phyloP scores from a whole-genome alignment of 805 yeast genomes.

The Ogataea polymorpha region DNA sequence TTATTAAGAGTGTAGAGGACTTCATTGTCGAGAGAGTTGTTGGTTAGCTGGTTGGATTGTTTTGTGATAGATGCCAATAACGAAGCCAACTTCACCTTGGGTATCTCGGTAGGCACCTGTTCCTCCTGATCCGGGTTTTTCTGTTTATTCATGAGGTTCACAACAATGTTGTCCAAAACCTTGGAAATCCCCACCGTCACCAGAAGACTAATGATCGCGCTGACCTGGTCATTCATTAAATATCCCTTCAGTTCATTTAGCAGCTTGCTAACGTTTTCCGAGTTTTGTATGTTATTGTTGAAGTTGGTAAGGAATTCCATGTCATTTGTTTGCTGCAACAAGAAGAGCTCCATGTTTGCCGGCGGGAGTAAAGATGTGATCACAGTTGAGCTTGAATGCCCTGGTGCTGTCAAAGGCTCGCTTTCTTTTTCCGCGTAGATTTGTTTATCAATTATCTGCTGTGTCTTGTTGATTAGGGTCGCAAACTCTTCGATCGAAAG shows the following conservation, averaged over 20 bases:
- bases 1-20: conserved; percentile 40
- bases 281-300: conserved; percentile 24
- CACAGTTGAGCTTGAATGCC: conserved; percentile 21
- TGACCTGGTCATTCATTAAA: conserved; percentile 26
- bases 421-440: conserved; percentile 5
- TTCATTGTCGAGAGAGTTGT: conserved; percentile 31
- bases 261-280: conserved; percentile 29
- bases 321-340: conserved; percentile 52
- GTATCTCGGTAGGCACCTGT: conserved; percentile 7
- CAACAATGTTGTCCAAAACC: conserved; percentile 44
- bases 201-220: conserved; percentile 34
- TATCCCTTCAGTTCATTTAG: conserved; percentile 31
- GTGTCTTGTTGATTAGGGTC: conserved; percentile 38
- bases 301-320: conserved; percentile 35
- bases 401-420: conserved; percentile 4
- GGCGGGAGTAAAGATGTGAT: conserved; percentile 47
- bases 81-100: conserved; percentile 56
- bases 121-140: conserved; percentile 11
- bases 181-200: conserved; percentile 43
- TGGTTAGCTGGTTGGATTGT: conserved; percentile 46
- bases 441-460: conserved; percentile 24
- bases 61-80: conserved; percentile 66
- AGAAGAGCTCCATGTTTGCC: conserved; percentile 46
- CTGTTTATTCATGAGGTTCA: conserved; percentile 15
- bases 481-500: conserved; percentile 62